Evolutionary conservation across 352 stramenopile genomes (phyloP).

Genomic region (Globisporangium okanoganense): DNA sequence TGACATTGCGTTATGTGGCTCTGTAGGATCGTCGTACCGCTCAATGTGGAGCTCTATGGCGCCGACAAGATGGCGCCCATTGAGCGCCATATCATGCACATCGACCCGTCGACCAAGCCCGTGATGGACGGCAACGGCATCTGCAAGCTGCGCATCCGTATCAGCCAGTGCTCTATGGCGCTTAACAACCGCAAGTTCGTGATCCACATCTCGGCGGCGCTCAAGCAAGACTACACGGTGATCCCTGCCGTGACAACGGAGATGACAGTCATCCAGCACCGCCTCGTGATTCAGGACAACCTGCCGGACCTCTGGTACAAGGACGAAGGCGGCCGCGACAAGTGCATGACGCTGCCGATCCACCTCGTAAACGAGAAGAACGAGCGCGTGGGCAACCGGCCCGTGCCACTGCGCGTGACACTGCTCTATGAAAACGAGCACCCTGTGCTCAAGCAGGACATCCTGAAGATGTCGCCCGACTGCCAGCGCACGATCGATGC

Average conservation of each 20-base stretch:
- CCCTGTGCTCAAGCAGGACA: conserved; percentile 93
- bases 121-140: conserved; percentile 82
- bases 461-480: conserved; percentile 88
- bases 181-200: conserved; percentile 86
- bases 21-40: conserved; percentile 57
- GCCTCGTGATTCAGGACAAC: conserved; percentile 79
- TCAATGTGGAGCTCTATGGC: conserved; percentile 80
- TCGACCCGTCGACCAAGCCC: conserved; percentile 74
- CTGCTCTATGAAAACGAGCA: conserved; percentile 88
- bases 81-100: conserved; percentile 74
- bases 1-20: not conserved
- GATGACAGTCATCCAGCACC: conserved; percentile 85
- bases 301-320: conserved; percentile 87
- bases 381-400: conserved; percentile 66
- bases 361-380: conserved; percentile 78
- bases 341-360: conserved; percentile 83
- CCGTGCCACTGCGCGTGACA: conserved; percentile 73
- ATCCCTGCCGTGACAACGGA: conserved; percentile 64
- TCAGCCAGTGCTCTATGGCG: conserved; percentile 81
- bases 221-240: conserved; percentile 62
- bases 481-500: conserved; percentile 86
- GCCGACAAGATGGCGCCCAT: conserved; percentile 82
- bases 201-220: conserved; percentile 64
- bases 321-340: conserved; percentile 79
- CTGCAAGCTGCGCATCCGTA: conserved; percentile 76